Conservation (phyloP, 257 asterid species). For the Capsicum pubescens region DNA sequence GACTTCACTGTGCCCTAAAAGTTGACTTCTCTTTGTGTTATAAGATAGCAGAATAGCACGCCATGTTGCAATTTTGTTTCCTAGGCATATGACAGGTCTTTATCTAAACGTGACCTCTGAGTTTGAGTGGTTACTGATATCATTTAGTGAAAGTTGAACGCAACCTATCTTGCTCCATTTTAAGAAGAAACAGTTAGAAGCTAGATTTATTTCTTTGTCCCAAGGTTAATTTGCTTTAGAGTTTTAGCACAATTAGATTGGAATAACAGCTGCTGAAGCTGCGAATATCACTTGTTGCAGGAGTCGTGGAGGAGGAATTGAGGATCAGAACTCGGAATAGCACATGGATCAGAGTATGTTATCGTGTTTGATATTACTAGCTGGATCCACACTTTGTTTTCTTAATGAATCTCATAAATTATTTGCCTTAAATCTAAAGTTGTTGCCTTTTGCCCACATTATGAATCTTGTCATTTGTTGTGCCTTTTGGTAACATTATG, state of each 20-base stretch:
- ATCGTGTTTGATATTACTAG: not conserved
- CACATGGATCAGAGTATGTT: conserved; percentile 26
- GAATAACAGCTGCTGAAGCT: conserved; percentile 14
- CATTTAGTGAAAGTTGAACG: not conserved
- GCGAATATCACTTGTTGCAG: conserved; percentile 18
- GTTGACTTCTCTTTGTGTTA: not conserved
- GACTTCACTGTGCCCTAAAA: not conserved
- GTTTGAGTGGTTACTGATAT: conserved; percentile 11
- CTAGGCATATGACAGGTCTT: not conserved
- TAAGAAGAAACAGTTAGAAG: not conserved
- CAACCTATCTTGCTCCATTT: not conserved
- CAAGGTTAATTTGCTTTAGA: not conserved
- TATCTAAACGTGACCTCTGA: not conserved
- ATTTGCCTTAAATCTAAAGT: not conserved
- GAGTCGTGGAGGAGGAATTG: conserved; percentile 18
- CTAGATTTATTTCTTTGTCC: not conserved
- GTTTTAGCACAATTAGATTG: not conserved
- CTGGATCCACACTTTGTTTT: not conserved
- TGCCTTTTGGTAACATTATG: not conserved
- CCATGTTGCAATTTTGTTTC: not conserved
- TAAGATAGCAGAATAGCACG: conserved; percentile 13
- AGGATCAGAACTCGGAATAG: not conserved
- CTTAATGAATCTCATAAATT: not conserved
- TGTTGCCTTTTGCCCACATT: not conserved
- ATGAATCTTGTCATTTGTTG: not conserved